Percentiles rank a stretch among this genome's conserved stretches.
These are phyloP conservation scores for Bruguiera gymnorhiza DNA, from an alignment of 345 rosid species.

Conservation along the genomic window DNA sequence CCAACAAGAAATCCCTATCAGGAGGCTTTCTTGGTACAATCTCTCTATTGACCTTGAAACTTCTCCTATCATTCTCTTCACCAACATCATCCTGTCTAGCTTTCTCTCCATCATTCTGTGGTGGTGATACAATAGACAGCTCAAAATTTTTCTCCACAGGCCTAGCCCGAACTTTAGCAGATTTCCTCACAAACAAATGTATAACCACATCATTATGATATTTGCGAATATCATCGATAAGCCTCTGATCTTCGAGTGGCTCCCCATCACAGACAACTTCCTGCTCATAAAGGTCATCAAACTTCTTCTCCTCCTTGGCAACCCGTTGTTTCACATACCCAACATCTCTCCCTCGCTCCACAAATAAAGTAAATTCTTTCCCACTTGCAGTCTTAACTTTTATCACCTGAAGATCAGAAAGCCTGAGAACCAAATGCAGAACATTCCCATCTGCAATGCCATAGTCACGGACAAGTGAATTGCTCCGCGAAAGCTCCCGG, in stretches of 20 bases:
- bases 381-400: constrained; percentile 54
- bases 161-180: constrained; percentile 57
- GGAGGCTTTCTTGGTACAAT: constrained; percentile 14
- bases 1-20: constrained; percentile 18
- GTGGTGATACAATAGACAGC: constrained; percentile 53
- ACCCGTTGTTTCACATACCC: constrained; percentile 66
- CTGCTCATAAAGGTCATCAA: constrained; percentile 54
- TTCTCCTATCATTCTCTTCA: constrained; percentile 20
- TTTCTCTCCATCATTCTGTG: constrained; percentile 16
- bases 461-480: constrained; percentile 65
- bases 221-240: constrained; percentile 53
- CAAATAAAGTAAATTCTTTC: constrained; percentile 52
- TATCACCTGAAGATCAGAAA: constrained; percentile 63
- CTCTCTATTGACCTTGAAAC: constrained; percentile 14
- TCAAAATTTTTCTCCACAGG: constrained; percentile 65
- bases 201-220: constrained; percentile 46
- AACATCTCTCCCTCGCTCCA: constrained; percentile 59
- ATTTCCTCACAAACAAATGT: constrained; percentile 54
- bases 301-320: constrained; percentile 42
- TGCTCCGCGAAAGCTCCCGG: constrained; percentile 58
- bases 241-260: constrained; percentile 58
- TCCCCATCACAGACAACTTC: constrained; percentile 67
- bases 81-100: constrained; percentile 18
- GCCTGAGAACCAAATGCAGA: constrained; percentile 71
- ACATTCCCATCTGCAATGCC: constrained; percentile 68